Evolutionary conservation across 2,329 filamentous ascomycete species (phyloP), one percentile per base, ranked within the genome.

Genomic region (Colletotrichum liriopes): DNA sequence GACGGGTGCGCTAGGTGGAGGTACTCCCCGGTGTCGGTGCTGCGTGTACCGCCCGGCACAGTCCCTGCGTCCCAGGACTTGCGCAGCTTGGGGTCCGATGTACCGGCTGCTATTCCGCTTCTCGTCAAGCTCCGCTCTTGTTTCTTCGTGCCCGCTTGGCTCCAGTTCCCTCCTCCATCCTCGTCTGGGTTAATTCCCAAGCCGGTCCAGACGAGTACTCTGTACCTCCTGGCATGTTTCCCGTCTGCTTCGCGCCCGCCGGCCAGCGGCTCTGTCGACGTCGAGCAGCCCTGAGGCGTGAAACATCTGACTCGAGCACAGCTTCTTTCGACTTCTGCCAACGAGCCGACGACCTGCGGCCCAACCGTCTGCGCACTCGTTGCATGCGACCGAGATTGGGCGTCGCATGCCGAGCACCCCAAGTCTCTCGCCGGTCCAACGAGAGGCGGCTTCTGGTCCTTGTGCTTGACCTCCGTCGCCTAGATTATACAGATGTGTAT

Each of bases 121-220:
- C 45, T 29, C 26, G 35, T 71, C 55, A 37, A 54, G 51, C 65
- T 68, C 58, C 56, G 59, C 69, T 55, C 23, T 59, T 29, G 51
- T 72, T 64, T 68, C 58, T 64, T 64, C 49, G 26, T 61, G 43
- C 64, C 43, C 29, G 45, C n/a, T 45, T 29, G 52, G 47, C 51
- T 68, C 52, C 41, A 45, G 69, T 29, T 62, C 45, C 47, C 43
- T 37, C 16, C 20, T 66, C 51, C 63, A 55, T 62, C 58, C 58
- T 51, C 64, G 58, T 62, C 49, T 56, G 67, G 62, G 47, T 43
- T 60, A 68, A 68, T 56, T 62, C 49, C 37, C 41, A 55, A 39
- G 49, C 18, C 41, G 20, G 41, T 45, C 41, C 20, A 11, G 41
- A 45, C 41, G 23, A 45, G 41, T 2, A 12, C 5, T 5, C 41